These are phyloP conservation scores for Phaffia tasmanica DNA, from an alignment of 768 basidiomycete genomes.

Conservation along the genomic window DNA sequence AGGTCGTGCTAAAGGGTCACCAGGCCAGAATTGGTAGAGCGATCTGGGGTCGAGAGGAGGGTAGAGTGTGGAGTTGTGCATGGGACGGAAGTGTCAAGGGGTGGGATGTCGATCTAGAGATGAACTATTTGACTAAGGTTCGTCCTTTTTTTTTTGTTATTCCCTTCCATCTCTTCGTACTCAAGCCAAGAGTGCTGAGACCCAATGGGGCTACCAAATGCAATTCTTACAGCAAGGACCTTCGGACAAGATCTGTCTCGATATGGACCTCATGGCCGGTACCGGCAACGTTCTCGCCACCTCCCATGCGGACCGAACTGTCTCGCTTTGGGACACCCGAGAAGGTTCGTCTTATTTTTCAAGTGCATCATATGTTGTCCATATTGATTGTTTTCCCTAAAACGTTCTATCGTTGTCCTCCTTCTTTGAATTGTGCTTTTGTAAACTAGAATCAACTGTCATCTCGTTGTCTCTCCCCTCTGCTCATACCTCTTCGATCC, in stretches of 20 bases:
- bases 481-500: constrained; percentile 48
- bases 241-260: constrained; percentile 38
- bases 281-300: constrained; percentile 45
- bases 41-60: constrained; percentile 44
- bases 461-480: constrained; percentile 38
- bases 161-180: background rate
- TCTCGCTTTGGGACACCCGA: constrained; percentile 60
- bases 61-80: constrained; percentile 49
- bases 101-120: constrained; percentile 73
- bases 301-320: constrained; percentile 59
- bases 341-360: constrained; percentile 30
- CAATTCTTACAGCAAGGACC: constrained; percentile 35
- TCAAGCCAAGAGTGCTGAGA: background rate
- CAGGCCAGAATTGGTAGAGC: constrained; percentile 67
- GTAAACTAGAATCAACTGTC: constrained; percentile 36
- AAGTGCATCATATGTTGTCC: background rate
- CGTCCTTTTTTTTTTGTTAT: constrained; percentile 20
- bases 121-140: constrained; percentile 37
- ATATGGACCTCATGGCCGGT: constrained; percentile 41
- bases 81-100: constrained; percentile 80
- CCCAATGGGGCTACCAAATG: background rate
- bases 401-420: background rate
- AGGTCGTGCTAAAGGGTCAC: constrained; percentile 68
- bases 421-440: too few relatives aligned
- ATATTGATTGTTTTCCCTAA: background rate